Base-by-base conservation (phyloP, 2,329 filamentous ascomycete species). In the Aspergillus spinulosporus region DNA sequence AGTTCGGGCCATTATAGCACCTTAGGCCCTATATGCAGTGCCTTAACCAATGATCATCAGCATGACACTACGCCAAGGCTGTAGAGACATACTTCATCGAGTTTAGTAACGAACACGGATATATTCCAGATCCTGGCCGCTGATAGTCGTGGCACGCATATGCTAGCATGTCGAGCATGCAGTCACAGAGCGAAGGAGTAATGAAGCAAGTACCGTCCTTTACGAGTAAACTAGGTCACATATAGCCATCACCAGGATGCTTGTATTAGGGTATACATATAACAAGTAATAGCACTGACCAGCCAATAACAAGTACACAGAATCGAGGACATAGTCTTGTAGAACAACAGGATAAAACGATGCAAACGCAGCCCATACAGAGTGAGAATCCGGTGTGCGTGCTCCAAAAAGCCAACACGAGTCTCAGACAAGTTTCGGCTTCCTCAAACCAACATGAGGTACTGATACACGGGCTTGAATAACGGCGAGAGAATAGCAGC, bases 391-490 rank as follows among this genome's bases (percentile, higher is more conserved):
- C 51, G 44, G n/a, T 14, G 43, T 29, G 37, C 53, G 32, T 49
- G 49, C 31, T 52, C 49, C 44, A 57, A 51, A 21, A 54, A 52
- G 40, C 47, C 53, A 59, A 57, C 45, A 21, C 46, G 21, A 40
- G 47, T 52, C 47, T 54, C 53, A 53, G 51, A 49, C 47, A 52
- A 14, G 49, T 32, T 28, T 32, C 49, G 42, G 51, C 32, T 55
- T 47, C 52, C 37, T 44, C 52, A 52, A 52, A 60, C 49, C 32
- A 57, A 55, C 43, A 52, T 42, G 43, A 56, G 46, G 56, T 64
- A 66, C 44, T 58, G 63, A 56, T 66, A 66, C 64, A 65, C 54
- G 57, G 40, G 43, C 46, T 54, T 43, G 48, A 51, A 56, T 52
- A 53, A 52, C 57, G 48, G 57, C 54, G 21, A 29, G 54, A 58